Base-by-base conservation (phyloP, 2,329 filamentous ascomycete genomes). In the Volutella citrinella region DNA sequence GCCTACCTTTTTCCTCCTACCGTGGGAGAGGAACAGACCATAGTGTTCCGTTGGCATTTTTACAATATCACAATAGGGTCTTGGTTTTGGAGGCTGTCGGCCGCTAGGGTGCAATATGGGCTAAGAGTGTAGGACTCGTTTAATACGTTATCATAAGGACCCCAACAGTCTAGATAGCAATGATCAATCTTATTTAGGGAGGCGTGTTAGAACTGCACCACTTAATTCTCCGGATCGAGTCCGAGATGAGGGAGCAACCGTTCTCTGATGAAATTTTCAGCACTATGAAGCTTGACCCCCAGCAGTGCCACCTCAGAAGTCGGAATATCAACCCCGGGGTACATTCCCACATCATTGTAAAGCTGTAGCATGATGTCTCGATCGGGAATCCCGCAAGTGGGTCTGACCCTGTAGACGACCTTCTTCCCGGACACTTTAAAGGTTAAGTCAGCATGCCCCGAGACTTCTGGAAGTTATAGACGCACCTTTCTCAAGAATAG, bases 301-400 rank as follows among this genome's bases (percentile, higher is more conserved):
- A 42, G 18, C 12, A 19, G 13, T 15, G 24, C 7, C n/a, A 42
- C 37, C n/a, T 40, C 40, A 3, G 40, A 30, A 13, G 36, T 36
- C 1, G 40, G 40, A 10, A 40, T 28, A 1, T 25, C 27, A 10
- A 40, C 37, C 7, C 40, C 40, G 19, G 40, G 40, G 27, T 42
- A 42, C 40, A 42, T 42, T 9, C 40, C 40, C 6, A 42, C 40
- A 8, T 33, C 15, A 7, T 42, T 40, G n/a, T 40, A 42, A 7
- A 42, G 20, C 13, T 42, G 32, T 13, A 42, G 14, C 40, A 42
- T 42, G 6, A 36, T 36, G 10, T 42, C 40, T 4, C 40, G 40
- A 34, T 42, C 40, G 6, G 40, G 32, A 9, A 42, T 42, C 2
- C 40, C 40, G 7, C 40, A 42, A 5, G 40, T 42, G 3, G 40